Conservation (phyloP, 768 basidiomycete genomes). For the Mycena pura region DNA sequence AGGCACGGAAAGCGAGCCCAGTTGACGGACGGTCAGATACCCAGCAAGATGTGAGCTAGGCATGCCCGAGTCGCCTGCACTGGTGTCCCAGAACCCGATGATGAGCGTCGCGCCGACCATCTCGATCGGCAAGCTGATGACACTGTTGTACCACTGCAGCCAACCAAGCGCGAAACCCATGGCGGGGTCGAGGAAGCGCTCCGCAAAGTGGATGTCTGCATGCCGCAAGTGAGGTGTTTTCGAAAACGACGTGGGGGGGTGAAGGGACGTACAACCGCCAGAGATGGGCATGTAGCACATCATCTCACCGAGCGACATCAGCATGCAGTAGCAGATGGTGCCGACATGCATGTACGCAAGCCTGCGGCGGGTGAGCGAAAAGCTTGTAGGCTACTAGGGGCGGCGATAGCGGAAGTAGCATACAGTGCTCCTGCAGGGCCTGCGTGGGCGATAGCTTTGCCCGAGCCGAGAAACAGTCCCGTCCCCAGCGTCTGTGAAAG, state of each 20-base stretch:
- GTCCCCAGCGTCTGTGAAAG: conserved; percentile 53
- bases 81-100: conserved; percentile 49
- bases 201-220: conserved; percentile 61
- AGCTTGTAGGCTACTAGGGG: background rate
- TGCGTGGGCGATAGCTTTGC: conserved; percentile 52
- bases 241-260: background rate
- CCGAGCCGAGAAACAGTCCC: conserved; percentile 63
- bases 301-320: conserved; percentile 48
- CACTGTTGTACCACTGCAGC: conserved; percentile 45
- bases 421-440: conserved; percentile 59
- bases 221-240: conserved; percentile 34
- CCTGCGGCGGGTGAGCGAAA: background rate
- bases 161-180: conserved; percentile 52
- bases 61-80: conserved; percentile 18
- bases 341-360: conserved; percentile 56
- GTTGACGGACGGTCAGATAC: conserved; percentile 10
- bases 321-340: conserved; percentile 39
- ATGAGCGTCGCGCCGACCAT: conserved; percentile 59
- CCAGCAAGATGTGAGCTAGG: conserved; percentile 12
- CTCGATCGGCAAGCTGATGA: conserved; percentile 55
- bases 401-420: background rate
- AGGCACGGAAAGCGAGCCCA: conserved; percentile 33
- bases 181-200: conserved; percentile 59
- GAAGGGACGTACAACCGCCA: conserved; percentile 12
- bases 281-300: conserved; percentile 29